Evolutionary conservation across 2,329 filamentous ascomycete genomes (phyloP), one percentile per base, ranked within the genome.

Genomic region (Aspergillus tubingensis): DNA sequence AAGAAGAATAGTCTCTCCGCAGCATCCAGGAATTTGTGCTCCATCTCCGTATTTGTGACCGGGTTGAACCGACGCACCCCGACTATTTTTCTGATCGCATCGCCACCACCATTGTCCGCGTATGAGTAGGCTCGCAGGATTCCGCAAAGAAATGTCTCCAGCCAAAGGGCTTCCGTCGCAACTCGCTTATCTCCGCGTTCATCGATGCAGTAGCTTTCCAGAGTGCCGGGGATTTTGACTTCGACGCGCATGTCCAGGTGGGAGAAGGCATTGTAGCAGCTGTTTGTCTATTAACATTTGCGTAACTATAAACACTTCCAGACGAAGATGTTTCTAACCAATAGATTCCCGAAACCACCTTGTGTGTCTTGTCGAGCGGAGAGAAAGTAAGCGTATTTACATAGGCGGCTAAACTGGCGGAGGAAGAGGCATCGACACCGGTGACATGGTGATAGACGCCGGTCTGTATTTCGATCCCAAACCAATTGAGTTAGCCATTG

Each of bases 241-340:
- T 98, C 93, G 11, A 99, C 94, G 62, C 95, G 92, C 95, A 99
- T 99, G 73, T 99, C 95, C 56, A 98, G 85, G 65, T 96, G 87
- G 5, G 95, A 98, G 77, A 99, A 97, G 66, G 95, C 95, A 91
- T 99, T 99, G 84, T 99, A 99, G 79, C 95, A 99, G 80, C 84
- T 86, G 71, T n/a, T 54, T 23, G 60, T 19, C 55, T 6, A 62
- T 68, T 59, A 72, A 62, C 59, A 52, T n/a, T 11, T 56, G 23
- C 39, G 53, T 47, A 21, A 49, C n/a, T 27, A 21, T 53, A 19
- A 5, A n/a, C 7, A 21, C 19, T 13, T 44, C 4, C 19, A 38
- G 41, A 32, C 59, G 25, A 19, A 5, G 11, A 36, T 36, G 49
- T 27, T 44, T 47, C 83, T 66, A 83, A 95, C 91, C 95, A 98